Evolutionary conservation across 2,329 filamentous ascomycete genomes (phyloP), one percentile per base, ranked within the genome.

Genomic region (Calonectria multiphialidica): DNA sequence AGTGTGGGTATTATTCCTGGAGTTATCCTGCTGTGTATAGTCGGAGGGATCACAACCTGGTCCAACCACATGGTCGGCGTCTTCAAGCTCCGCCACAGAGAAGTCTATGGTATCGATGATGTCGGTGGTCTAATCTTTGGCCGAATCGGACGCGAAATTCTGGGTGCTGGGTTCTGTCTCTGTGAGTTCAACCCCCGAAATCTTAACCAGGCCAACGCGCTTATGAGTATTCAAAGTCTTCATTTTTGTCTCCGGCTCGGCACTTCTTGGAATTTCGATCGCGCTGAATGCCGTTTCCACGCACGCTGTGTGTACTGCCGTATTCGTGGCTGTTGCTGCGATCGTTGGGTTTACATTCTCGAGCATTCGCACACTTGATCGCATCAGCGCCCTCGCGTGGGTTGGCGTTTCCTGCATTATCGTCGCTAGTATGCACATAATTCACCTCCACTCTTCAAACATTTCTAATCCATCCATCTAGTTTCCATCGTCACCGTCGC

Each of bases 51-150:
- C 72, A 88, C 86, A 0, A 87, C 84, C 2, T 88, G 87, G 87
- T 86, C 85, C 5, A 81, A 83, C 65, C 87, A 86, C 72, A 85
- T 87, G 23, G 81, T 88, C 13, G 86, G 85, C 9, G 77, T 81
- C n/a, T 89, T 89, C 81, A 89, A 89, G 75, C 72, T 87, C 45
- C 80, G 81, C 18, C 88, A 89, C 75, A 84, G 83, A 2, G 82
- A 86, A 49, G 85, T 89, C 2, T 89, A 89, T 76, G 84, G 86
- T 35, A 87, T 89, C 70, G 87, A 88, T 64, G 88, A 89, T 74
- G 87, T 85, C 3, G 87, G 87, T 33, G 73, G 75, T 4, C 80
- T 88, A 44, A 80, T 89, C 6, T 86, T 88, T 71, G 88, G 88
- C 18, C 83, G 80, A 6, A 68, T 83, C 8, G 87, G 87, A 1